phyloP scores from a whole-genome alignment of 306 rosid species.

The Alnus glutinosa region DNA sequence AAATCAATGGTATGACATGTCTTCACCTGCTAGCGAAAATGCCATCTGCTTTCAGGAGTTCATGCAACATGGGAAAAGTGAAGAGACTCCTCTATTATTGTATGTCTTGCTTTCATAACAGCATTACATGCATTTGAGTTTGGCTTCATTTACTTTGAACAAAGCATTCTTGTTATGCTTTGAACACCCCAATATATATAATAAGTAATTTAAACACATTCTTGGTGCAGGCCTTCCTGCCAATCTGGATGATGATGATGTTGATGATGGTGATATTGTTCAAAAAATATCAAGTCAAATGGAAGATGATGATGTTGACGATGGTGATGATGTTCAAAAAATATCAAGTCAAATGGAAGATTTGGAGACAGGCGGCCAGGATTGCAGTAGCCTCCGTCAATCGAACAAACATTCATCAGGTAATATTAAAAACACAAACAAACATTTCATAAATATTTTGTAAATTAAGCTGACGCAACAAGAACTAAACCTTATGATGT shows the following conservation, averaged over 20 bases:
- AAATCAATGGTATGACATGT: not conserved
- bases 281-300: not conserved
- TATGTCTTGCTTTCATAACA: not conserved
- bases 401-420: not conserved
- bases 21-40: slow-evolving; percentile 10
- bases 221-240: not conserved
- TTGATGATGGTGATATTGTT: not conserved
- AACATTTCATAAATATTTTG: no score
- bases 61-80: not conserved
- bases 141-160: not conserved
- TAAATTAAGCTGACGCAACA: no score
- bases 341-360: not conserved
- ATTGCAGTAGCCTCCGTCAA: not conserved
- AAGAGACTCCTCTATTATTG: not conserved
- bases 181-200: not conserved
- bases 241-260: not conserved
- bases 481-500: no score
- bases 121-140: not conserved
- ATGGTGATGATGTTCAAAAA: not conserved
- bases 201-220: not conserved
- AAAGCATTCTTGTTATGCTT: not conserved
- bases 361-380: not conserved
- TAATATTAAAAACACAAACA: not conserved
- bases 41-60: not conserved
- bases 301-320: not conserved